Percentiles rank a stretch among this genome's conserved stretches.
Conservation (phyloP, 192 early-diverging fungal genomes). For the Rhizoclosmatium globosum region DNA sequence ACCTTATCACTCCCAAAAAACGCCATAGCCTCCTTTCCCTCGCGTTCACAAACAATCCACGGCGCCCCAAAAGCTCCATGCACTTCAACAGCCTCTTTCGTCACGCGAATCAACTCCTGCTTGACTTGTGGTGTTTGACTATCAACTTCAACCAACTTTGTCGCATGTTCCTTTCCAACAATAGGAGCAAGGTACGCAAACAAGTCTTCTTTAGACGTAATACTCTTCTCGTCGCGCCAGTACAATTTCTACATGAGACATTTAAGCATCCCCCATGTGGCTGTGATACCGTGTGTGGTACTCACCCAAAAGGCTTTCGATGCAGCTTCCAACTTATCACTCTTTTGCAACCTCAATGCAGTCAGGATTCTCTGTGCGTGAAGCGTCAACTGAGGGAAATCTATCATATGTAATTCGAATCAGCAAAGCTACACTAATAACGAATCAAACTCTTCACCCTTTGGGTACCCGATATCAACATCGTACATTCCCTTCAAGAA, state of each 20-base stretch:
- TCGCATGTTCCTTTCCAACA: conserved; percentile 13
- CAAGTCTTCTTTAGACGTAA: conserved; percentile 24
- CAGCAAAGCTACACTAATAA: not conserved
- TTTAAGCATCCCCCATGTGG: not conserved
- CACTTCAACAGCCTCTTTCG: conserved; percentile 40
- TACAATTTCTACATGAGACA: conserved; percentile 30
- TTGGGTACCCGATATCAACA: conserved; percentile 25
- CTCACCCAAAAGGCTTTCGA: conserved; percentile 43
- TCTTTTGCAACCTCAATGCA: conserved; percentile 37
- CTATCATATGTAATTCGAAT: not conserved
- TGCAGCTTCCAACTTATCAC: conserved; percentile 30
- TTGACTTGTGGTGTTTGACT: conserved; percentile 40
- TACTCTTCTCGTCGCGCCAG: conserved; percentile 36
- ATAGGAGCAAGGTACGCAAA: conserved; percentile 31
- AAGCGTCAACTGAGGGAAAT: conserved; percentile 46
- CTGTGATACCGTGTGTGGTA: not conserved
- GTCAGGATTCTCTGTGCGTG: conserved; percentile 44
- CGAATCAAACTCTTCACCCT: not conserved
- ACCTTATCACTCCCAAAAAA: conserved; percentile 59
- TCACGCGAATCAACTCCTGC: conserved; percentile 29
- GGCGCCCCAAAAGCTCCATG: conserved; percentile 55
- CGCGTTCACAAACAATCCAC: conserved; percentile 43
- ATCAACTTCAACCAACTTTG: conserved; percentile 15
- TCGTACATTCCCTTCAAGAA: conserved; percentile 20
- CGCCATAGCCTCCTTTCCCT: conserved; percentile 19